Percentiles rank a stretch among this genome's conserved stretches.
phyloP scores from a whole-genome alignment of 192 early-diverging fungal species.

The Anaeromyces robustus region DNA sequence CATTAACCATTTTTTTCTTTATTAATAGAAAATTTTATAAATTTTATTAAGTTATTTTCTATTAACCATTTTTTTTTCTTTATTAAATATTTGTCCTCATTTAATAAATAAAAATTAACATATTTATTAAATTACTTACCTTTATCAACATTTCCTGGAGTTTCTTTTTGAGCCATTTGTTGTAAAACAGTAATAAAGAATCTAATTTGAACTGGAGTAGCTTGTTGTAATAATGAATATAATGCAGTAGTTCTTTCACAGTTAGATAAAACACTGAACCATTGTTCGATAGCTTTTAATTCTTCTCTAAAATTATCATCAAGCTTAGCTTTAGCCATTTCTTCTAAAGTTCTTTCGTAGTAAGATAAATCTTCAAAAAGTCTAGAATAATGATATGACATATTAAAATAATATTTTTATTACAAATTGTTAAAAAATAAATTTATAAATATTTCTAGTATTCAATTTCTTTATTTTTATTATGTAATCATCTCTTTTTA shows the following conservation, averaged over 20 bases:
- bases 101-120: too few species aligned
- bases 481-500: too few species aligned
- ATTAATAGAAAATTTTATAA: too few species aligned
- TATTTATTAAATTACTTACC: background rate
- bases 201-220: conserved; percentile 78
- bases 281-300: conserved; percentile 81
- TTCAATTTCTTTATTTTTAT: too few species aligned
- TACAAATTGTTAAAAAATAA: too few species aligned
- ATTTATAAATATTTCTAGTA: too few species aligned
- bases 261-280: conserved; percentile 80
- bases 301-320: conserved; percentile 81
- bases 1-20: too few species aligned
- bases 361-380: conserved; percentile 72
- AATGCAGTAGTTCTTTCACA: conserved; percentile 83
- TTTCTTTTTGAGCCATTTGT: conserved; percentile 80
- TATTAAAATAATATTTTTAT: too few species aligned
- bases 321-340: conserved; percentile 64
- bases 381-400: background rate
- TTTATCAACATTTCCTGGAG: conserved; percentile 7
- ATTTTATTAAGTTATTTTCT: too few species aligned
- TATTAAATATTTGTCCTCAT: too few species aligned
- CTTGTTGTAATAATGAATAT: conserved; percentile 80
- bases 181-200: conserved; percentile 89
- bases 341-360: conserved; percentile 81
- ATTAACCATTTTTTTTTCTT: too few species aligned